These are phyloP conservation scores for Gremmenia infestans DNA, from an alignment of 2,329 filamentous ascomycete species.

Conservation along the genomic window DNA sequence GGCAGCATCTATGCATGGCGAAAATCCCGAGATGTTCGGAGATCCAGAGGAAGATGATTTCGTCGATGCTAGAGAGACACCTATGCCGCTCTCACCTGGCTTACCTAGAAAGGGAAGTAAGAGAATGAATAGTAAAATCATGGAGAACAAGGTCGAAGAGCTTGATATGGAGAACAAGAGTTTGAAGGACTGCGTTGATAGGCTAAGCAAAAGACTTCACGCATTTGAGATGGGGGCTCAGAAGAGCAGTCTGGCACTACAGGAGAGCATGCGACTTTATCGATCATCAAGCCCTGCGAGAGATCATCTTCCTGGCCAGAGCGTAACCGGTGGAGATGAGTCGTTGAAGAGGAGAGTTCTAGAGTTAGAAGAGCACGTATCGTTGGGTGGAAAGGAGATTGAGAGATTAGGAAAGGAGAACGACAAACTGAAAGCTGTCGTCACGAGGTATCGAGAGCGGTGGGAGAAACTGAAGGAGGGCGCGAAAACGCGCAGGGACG, in stretches of 20 bases:
- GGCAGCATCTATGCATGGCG: slow-evolving; percentile 44
- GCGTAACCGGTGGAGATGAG: slow-evolving; percentile 35
- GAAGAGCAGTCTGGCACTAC: slow-evolving; percentile 76
- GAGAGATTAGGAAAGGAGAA: slow-evolving; percentile 59
- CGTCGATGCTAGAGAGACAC: slow-evolving; percentile 75
- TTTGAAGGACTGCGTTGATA: slow-evolving; percentile 79
- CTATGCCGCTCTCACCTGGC: slow-evolving; percentile 39
- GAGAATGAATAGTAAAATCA: slow-evolving; percentile 38
- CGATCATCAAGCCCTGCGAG: slow-evolving; percentile 49
- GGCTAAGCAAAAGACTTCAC: slow-evolving; percentile 79
- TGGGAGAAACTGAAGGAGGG: slow-evolving; percentile 67
- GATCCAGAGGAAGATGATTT: slow-evolving; percentile 76
- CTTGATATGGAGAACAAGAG: slow-evolving; percentile 83
- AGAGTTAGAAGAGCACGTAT: slow-evolving; percentile 65
- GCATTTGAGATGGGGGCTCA: slow-evolving; percentile 92
- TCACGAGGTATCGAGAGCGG: slow-evolving; percentile 55
- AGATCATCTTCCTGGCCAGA: slow-evolving; percentile 12
- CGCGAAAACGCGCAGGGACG: slow-evolving; percentile 42
- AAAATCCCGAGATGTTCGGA: slow-evolving; percentile 32
- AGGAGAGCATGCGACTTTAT: slow-evolving; percentile 71
- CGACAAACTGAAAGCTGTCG: slow-evolving; percentile 50
- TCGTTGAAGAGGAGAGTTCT: slow-evolving; percentile 45
- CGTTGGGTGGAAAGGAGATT: slow-evolving; percentile 52
- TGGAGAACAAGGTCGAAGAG: slow-evolving; percentile 75
- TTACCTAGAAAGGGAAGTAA: slow-evolving; percentile 34